These are phyloP conservation scores for Citropsis articulata DNA, from an alignment of 345 rosid species.

Conservation along the genomic window DNA sequence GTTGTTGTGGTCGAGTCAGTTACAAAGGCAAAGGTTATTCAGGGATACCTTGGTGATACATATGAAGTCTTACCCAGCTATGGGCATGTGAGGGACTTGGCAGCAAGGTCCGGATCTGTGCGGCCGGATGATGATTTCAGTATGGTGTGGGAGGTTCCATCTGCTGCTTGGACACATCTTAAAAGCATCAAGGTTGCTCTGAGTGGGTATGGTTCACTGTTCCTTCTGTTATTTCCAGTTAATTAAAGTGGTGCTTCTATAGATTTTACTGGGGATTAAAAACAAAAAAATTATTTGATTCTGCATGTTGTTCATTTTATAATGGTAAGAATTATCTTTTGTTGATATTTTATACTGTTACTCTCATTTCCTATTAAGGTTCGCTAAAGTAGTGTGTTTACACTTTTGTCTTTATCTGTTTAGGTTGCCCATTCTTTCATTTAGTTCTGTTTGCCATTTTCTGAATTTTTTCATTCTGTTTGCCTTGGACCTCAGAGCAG, in stretches of 20 bases:
- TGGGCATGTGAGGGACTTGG: slow-evolving; percentile 97
- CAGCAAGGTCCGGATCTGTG: slow-evolving; percentile 96
- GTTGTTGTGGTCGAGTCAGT: slow-evolving; percentile 91
- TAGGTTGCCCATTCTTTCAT: slow-evolving; percentile 2
- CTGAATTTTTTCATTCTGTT: slow-evolving; percentile 33
- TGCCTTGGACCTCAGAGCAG: slow-evolving; percentile 72
- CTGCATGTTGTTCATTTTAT: background rate
- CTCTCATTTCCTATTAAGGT: background rate
- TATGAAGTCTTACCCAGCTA: slow-evolving; percentile 92
- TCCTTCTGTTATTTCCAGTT: slow-evolving; percentile 6
- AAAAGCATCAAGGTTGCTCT: slow-evolving; percentile 91
- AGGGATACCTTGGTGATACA: slow-evolving; percentile 88
- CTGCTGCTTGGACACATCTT: slow-evolving; percentile 95
- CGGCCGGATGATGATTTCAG: slow-evolving; percentile 97
- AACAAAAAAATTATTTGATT: background rate
- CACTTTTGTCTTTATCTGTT: background rate
- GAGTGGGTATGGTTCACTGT: slow-evolving; percentile 51
- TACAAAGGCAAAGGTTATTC: slow-evolving; percentile 91
- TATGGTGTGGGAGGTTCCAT: slow-evolving; percentile 99
- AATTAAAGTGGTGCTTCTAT: background rate
- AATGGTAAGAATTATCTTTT: background rate
- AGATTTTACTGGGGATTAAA: background rate
- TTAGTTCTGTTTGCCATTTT: slow-evolving; percentile 19
- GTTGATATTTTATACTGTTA: background rate
- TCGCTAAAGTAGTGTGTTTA: background rate